Conservation (phyloP, 495 filamentous ascomycete genomes). For the Penicillium cinerascens region DNA sequence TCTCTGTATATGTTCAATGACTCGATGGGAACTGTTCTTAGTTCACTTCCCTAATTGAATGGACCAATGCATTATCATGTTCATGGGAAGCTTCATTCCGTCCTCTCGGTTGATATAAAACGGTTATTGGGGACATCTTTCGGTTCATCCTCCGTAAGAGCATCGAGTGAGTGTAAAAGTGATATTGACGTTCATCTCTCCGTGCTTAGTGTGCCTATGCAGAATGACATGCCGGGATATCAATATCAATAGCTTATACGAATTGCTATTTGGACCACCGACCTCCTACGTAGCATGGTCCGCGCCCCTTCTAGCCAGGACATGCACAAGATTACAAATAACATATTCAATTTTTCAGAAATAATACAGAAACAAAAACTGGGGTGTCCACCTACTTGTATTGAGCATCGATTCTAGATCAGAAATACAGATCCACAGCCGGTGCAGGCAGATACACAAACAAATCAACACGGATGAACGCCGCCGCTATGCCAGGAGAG, state of each 20-base stretch:
- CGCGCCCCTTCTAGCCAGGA: too few relatives aligned
- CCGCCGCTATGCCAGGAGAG: constrained; percentile 41
- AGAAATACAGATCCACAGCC: not conserved
- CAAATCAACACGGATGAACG: constrained; percentile 25
- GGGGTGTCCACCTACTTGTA: not conserved
- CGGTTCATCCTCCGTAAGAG: not conserved
- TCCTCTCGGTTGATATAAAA: not conserved
- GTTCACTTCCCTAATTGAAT: constrained; percentile 17
- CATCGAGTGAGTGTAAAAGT: too few relatives aligned
- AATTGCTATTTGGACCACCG: too few relatives aligned
- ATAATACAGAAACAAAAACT: not conserved
- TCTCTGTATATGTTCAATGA: constrained; percentile 27
- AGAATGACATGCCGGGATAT: too few relatives aligned
- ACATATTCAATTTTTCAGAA: not conserved
- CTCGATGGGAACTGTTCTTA: constrained; percentile 16
- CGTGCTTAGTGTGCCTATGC: too few relatives aligned
- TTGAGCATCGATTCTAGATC: not conserved
- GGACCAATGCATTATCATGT: constrained; percentile 16
- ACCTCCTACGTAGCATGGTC: too few relatives aligned
- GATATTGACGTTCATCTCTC: too few relatives aligned
- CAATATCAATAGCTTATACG: too few relatives aligned
- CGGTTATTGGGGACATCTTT: not conserved
- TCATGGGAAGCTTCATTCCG: not conserved
- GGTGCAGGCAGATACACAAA: constrained; percentile 1
- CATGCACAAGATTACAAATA: not conserved